Base-by-base conservation (phyloP, 2,329 filamentous ascomycete species). In the Pseudogymnoascus sp. region DNA sequence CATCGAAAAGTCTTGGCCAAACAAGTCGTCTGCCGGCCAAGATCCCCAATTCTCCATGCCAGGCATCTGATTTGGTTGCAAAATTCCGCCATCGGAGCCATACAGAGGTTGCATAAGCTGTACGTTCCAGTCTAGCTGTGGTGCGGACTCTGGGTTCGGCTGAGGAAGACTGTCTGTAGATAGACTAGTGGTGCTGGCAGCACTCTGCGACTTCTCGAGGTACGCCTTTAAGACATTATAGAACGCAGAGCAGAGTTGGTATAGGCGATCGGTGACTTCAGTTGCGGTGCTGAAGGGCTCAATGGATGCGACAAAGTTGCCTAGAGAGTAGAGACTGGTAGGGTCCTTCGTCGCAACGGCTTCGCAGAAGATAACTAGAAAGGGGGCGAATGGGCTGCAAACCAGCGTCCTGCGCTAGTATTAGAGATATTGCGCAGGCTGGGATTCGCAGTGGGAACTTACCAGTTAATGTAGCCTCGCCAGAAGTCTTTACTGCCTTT, bases 241-340 rank as follows among this genome's bases (percentile, higher is more conserved):
- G 8, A 41, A 41, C 38, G 38, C 16, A 3, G 38, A 41, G 38
- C 38, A 41, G 8, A 41, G 38, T 21, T 41, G 38, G 11, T 41
- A 41, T 8, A 41, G 38, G 4, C 38, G 38, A 7, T 41, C 38
- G 3, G 38, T 41, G 7, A 41, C 16, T 41, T 41, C 38, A 41
- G 38, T 21, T 10, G 38, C 16, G 16, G 38, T 4, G 3, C 38
- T 41, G 4, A 41, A 41, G 38, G 78, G 80, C 6, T 77, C 69
- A 0, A 72, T 72, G 37, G 74, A 74, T 23, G 76, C 74, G 0
- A 79, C 74, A 61, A 81, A 80, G 1, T 76, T 74, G 38, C 75
- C 72, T 1, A 81, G 73, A 1, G 72, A 73, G 21, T 68, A 61
- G 4, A 81, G 74, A 61, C 81, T 78, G 10, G 68, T 67, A 31